phyloP scores from a whole-genome alignment of 2,329 filamentous ascomycete species.

The Xylariales sp. region DNA sequence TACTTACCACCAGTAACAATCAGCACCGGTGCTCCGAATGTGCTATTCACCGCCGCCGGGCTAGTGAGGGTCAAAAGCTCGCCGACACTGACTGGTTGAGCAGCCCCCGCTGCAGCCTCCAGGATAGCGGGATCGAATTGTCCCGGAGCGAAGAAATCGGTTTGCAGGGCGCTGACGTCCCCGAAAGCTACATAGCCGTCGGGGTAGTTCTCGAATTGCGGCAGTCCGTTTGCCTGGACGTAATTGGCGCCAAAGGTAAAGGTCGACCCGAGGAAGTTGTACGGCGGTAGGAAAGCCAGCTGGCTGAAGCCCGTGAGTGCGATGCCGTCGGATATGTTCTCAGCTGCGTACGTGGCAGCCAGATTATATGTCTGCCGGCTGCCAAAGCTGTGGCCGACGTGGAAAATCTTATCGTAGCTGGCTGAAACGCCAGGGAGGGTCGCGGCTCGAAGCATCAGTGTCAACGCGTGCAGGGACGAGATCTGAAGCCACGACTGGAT shows the following conservation, averaged over 20 bases:
- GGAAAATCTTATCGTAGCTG: constrained; percentile 41
- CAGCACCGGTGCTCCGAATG: constrained; percentile 50
- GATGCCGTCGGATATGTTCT: constrained; percentile 53
- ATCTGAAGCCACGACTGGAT: constrained; percentile 56
- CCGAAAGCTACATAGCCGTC: constrained; percentile 50
- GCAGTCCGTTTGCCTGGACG: constrained; percentile 33
- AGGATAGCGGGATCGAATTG: constrained; percentile 53
- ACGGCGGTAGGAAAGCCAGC: constrained; percentile 37
- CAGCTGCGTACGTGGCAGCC: constrained; percentile 42
- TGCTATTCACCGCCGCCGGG: constrained; percentile 26
- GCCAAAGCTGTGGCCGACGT: constrained; percentile 62
- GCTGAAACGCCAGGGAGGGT: constrained; percentile 33
- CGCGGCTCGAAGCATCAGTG: constrained; percentile 41
- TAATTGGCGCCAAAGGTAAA: constrained; percentile 42
- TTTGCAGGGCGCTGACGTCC: constrained; percentile 44
- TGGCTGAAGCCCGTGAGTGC: constrained; percentile 57
- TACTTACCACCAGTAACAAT: constrained; percentile 51
- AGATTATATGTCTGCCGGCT: constrained; percentile 53
- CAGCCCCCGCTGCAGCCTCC: constrained; percentile 36
- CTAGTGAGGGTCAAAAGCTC: constrained; percentile 53
- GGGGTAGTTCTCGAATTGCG: constrained; percentile 28
- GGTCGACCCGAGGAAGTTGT: too few relatives aligned
- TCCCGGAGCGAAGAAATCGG: constrained; percentile 46
- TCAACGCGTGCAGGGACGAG: constrained; percentile 52
- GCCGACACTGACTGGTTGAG: constrained; percentile 53